phyloP scores from a whole-genome alignment of 2,329 filamentous ascomycete species.

The Diplodia corticola region DNA sequence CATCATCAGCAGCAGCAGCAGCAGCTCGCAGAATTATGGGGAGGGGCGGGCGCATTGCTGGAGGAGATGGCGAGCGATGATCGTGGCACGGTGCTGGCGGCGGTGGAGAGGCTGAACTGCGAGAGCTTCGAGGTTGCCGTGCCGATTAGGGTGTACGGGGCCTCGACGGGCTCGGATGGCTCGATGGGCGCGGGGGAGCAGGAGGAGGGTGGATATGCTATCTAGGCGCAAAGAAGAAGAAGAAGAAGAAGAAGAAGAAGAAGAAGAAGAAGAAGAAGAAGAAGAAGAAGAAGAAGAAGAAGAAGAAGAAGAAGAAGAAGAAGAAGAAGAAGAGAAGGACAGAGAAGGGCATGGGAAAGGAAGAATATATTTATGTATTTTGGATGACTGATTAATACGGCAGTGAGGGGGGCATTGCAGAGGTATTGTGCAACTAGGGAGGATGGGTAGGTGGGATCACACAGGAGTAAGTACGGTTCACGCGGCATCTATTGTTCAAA shows the following conservation, averaged over 20 bases:
- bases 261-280: too few species aligned
- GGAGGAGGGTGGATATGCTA: slow-evolving; percentile 36
- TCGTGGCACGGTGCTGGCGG: slow-evolving; percentile 73
- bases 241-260: not conserved
- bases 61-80: slow-evolving; percentile 80
- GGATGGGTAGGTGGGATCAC: not conserved
- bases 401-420: not conserved
- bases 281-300: too few species aligned
- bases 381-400: not conserved
- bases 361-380: not conserved
- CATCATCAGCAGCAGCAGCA: too few species aligned
- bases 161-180: slow-evolving; percentile 46
- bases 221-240: slow-evolving; percentile 29
- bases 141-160: slow-evolving; percentile 75
- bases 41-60: slow-evolving; percentile 51
- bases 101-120: slow-evolving; percentile 74
- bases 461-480: not conserved
- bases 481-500: not conserved
- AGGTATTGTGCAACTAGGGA: not conserved
- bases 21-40: slow-evolving; percentile 29
- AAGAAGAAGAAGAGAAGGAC: too few species aligned
- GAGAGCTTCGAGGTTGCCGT: slow-evolving; percentile 91
- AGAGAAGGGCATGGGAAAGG: not conserved
- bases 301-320: too few species aligned
- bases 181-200: slow-evolving; percentile 26